Conservation (phyloP, 2,329 filamentous ascomycete species). For the Reticulascus tulasneorum region DNA sequence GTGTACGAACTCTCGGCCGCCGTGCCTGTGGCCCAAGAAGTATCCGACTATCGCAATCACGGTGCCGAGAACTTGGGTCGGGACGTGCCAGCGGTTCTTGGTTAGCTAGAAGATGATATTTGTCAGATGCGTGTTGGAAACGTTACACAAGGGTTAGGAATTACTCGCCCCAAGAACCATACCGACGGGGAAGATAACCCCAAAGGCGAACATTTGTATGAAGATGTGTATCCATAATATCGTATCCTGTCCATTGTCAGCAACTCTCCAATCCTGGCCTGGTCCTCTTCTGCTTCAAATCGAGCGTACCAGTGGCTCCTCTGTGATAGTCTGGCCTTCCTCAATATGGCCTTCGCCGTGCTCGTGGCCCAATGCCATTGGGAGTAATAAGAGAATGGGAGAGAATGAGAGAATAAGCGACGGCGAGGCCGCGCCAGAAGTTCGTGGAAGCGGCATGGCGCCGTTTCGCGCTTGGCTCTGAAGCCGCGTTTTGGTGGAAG, state of each 20-base stretch:
- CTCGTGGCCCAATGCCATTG: constrained; percentile 36
- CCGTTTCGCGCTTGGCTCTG: background rate
- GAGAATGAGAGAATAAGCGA: constrained; percentile 4
- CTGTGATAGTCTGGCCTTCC: constrained; percentile 65
- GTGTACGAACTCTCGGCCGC: constrained; percentile 76
- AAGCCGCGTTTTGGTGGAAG: constrained; percentile 5
- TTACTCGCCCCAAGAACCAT: constrained; percentile 85
- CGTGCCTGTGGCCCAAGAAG: constrained; percentile 86
- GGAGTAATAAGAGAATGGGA: constrained; percentile 10
- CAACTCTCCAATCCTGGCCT: constrained; percentile 4
- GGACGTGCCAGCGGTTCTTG: constrained; percentile 91
- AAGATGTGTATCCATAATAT: constrained; percentile 94
- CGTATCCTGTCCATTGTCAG: constrained; percentile 57
- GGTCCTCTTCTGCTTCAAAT: background rate
- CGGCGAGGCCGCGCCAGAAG: constrained; percentile 11
- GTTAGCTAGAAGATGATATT: constrained; percentile 59
- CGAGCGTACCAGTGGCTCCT: constrained; percentile 65
- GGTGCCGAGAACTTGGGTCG: constrained; percentile 73
- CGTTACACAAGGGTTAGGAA: background rate
- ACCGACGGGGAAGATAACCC: constrained; percentile 85
- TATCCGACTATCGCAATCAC: constrained; percentile 77
- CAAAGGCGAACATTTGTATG: constrained; percentile 81
- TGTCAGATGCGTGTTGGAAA: constrained; percentile 1
- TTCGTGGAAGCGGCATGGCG: too few relatives aligned
- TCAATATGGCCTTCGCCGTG: constrained; percentile 54